A percentile compares a stretch with the other conserved stretches of the same genome.
Evolutionary conservation across 306 rosid genomes (phyloP).

Genomic region (Prunus armeniaca): DNA sequence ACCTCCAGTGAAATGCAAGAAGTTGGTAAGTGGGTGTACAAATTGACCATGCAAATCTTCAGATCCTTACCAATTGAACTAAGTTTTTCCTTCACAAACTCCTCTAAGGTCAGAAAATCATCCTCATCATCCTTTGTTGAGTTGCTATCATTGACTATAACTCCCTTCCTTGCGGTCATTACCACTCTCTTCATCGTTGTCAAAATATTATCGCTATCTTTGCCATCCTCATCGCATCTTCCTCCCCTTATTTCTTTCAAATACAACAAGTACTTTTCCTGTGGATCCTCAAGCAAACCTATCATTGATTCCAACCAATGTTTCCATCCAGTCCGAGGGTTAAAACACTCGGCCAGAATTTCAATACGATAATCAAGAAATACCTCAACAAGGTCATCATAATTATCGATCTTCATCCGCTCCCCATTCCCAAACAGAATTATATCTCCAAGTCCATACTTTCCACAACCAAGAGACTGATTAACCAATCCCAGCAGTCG

Average conservation of each 20-base stretch:
- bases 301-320: slow-evolving; percentile 18
- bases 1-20: too few species aligned
- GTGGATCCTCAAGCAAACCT: slow-evolving; percentile 27
- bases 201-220: too few species aligned
- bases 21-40: not conserved
- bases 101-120: slow-evolving; percentile 25
- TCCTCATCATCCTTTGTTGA: not conserved
- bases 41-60: not conserved
- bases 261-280: slow-evolving; percentile 26
- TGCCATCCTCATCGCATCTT: not conserved
- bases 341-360: slow-evolving; percentile 4
- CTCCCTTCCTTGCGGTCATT: too few species aligned
- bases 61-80: slow-evolving; percentile 10
- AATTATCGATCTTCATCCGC: not conserved
- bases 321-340: slow-evolving; percentile 18
- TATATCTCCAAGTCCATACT: slow-evolving; percentile 36
- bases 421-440: slow-evolving; percentile 27
- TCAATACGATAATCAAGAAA: slow-evolving; percentile 31
- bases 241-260: not conserved
- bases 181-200: not conserved
- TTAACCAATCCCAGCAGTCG: slow-evolving; percentile 22
- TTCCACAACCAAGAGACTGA: not conserved
- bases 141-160: not conserved
- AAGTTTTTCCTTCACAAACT: slow-evolving; percentile 33
- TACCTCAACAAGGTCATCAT: slow-evolving; percentile 16